These are phyloP conservation scores for Echria macrotheca DNA, from an alignment of 495 filamentous ascomycete species.

Conservation along the genomic window DNA sequence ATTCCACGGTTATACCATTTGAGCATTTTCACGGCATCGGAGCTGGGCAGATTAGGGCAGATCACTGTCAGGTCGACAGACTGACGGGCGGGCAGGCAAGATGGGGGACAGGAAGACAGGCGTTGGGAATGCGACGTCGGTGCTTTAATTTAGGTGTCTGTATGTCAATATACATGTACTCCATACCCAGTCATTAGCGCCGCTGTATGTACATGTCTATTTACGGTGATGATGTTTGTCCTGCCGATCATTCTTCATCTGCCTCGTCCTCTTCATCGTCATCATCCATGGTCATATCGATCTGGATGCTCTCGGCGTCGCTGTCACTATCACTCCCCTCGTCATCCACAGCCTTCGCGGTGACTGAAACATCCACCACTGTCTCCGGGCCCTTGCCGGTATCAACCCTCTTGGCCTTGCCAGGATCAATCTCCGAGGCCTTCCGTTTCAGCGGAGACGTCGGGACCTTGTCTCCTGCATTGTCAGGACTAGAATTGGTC, in stretches of 20 bases:
- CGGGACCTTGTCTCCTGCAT: slow-evolving; percentile 5
- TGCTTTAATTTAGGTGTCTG: too few species aligned
- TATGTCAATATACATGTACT: too few species aligned
- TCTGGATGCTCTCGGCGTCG: slow-evolving; percentile 24
- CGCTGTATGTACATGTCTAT: neutral
- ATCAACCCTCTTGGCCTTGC: slow-evolving; percentile 5
- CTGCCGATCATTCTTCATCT: neutral
- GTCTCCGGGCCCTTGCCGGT: neutral
- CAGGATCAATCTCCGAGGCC: slow-evolving; percentile 9
- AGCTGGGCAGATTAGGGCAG: too few species aligned
- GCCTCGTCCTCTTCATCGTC: slow-evolving; percentile 19
- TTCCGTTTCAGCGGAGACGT: slow-evolving; percentile 40
- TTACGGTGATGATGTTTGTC: too few species aligned
- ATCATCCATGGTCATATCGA: slow-evolving; percentile 26
- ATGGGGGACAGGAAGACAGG: too few species aligned
- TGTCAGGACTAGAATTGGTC: neutral
- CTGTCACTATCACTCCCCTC: slow-evolving; percentile 21
- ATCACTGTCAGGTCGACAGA: too few species aligned
- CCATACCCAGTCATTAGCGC: too few species aligned
- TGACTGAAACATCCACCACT: neutral
- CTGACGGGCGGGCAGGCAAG: too few species aligned
- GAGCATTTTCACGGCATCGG: too few species aligned
- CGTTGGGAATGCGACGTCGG: too few species aligned
- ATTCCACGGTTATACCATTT: neutral
- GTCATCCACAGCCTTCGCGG: slow-evolving; percentile 45